Percentiles rank a stretch among this genome's conserved stretches.
Evolutionary conservation across 441 rosid species (phyloP).

Genomic region (Jatropha podagrica): DNA sequence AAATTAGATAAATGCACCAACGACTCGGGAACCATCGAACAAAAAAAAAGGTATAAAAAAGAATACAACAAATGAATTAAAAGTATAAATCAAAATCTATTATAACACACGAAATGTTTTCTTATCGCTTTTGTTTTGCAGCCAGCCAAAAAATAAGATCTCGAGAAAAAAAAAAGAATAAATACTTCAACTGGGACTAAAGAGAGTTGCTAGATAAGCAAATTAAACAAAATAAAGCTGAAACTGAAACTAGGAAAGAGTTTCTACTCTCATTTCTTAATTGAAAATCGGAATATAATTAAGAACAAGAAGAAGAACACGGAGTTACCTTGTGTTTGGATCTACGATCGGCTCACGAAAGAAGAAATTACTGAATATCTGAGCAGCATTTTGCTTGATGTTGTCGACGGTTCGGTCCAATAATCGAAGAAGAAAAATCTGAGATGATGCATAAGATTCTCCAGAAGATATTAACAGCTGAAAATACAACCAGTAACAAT

Average conservation of each 20-base stretch:
- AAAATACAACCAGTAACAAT: background rate
- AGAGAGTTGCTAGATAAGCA: background rate
- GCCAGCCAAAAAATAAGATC: too few relatives aligned
- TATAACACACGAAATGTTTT: background rate
- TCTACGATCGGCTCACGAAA: conserved; percentile 21
- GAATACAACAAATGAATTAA: too few relatives aligned
- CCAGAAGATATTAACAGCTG: background rate
- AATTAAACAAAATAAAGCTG: background rate
- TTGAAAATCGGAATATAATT: too few relatives aligned
- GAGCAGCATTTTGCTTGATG: conserved; percentile 42
- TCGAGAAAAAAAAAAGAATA: background rate
- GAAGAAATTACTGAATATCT: conserved; percentile 31
- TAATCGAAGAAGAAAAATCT: background rate
- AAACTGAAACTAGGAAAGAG: too few relatives aligned
- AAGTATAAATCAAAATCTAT: background rate
- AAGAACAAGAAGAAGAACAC: background rate
- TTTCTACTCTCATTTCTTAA: too few relatives aligned
- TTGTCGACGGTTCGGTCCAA: conserved; percentile 9
- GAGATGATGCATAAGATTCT: background rate
- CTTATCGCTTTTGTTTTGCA: too few relatives aligned
- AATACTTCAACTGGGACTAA: too few relatives aligned
- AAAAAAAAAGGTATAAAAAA: background rate
- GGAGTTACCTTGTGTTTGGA: conserved; percentile 36
- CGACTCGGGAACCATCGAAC: background rate
- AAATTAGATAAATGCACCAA: background rate